Conservation (phyloP, 495 filamentous ascomycete species). For the Saxophila tyrrhenica region DNA sequence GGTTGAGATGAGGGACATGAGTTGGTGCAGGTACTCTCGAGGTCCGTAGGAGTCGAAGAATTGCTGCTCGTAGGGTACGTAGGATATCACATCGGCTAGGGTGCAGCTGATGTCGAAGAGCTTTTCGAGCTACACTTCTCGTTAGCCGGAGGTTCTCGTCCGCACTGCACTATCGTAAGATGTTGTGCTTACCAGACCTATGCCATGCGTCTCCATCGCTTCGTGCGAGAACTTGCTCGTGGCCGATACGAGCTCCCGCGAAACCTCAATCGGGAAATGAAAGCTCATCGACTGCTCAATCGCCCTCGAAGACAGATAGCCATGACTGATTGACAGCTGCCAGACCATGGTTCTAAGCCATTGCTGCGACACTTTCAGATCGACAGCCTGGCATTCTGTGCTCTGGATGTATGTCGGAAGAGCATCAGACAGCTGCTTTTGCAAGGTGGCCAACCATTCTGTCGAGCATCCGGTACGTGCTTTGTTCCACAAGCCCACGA, state of each 20-base stretch:
- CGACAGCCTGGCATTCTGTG: conserved; percentile 56
- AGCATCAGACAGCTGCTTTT: conserved; percentile 54
- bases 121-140: conserved; percentile 50
- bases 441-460: conserved; percentile 47
- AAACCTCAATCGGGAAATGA: conserved; percentile 58
- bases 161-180: no score
- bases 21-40: conserved; percentile 58
- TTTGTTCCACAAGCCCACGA: conserved; percentile 65
- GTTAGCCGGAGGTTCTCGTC: not conserved
- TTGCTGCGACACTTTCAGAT: conserved; percentile 61
- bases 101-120: conserved; percentile 64
- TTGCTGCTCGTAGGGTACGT: conserved; percentile 43
- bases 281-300: conserved; percentile 52
- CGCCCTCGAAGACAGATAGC: conserved; percentile 39
- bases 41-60: conserved; percentile 52
- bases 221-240: conserved; percentile 50
- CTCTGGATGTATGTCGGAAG: conserved; percentile 50
- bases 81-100: conserved; percentile 60
- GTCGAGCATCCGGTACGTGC: conserved; percentile 45
- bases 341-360: conserved; percentile 79
- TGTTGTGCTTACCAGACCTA: conserved; percentile 58
- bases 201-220: conserved; percentile 63
- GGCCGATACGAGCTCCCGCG: conserved; percentile 55
- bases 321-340: conserved; percentile 51
- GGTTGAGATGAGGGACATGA: conserved; percentile 52